A percentile compares a stretch with the other conserved stretches of the same genome.
These are phyloP conservation scores for Starmerella stigmatis DNA, from an alignment of 805 yeast species.

Conservation along the genomic window DNA sequence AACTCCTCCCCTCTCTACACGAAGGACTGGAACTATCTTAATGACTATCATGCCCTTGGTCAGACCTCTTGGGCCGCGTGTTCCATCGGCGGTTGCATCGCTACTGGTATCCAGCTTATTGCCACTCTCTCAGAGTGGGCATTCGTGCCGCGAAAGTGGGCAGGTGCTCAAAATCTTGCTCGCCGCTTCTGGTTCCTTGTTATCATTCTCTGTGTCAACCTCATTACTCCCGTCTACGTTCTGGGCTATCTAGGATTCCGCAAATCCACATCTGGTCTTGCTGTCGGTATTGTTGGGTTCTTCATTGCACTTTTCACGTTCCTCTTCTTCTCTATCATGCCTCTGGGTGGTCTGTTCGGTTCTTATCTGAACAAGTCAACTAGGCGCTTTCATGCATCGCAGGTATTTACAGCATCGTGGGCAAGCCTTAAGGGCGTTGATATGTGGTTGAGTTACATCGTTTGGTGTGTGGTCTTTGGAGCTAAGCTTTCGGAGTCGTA, in stretches of 20 bases:
- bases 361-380: slow-evolving; percentile 78
- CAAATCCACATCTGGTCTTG: slow-evolving; percentile 57
- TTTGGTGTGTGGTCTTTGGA: slow-evolving; percentile 81
- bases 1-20: slow-evolving; percentile 89
- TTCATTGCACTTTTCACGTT: slow-evolving; percentile 78
- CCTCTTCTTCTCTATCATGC: slow-evolving; percentile 85
- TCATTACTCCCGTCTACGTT: slow-evolving; percentile 78
- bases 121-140: slow-evolving; percentile 92
- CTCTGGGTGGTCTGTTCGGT: slow-evolving; percentile 91
- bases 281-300: slow-evolving; percentile 77
- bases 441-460: slow-evolving; percentile 89
- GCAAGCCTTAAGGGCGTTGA: slow-evolving; percentile 73
- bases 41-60: slow-evolving; percentile 76
- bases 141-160: slow-evolving; percentile 96
- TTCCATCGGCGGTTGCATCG: slow-evolving; percentile 87
- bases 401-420: slow-evolving; percentile 90
- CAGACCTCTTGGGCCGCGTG: slow-evolving; percentile 88
- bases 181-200: slow-evolving; percentile 75
- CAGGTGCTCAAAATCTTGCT: slow-evolving; percentile 94
- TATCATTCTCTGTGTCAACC: slow-evolving; percentile 54
- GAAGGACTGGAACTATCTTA: slow-evolving; percentile 68
- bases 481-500: slow-evolving; percentile 89
- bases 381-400: slow-evolving; percentile 83
- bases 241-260: slow-evolving; percentile 63
- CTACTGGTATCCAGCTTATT: slow-evolving; percentile 63